phyloP scores from a whole-genome alignment of 1,284 basidiomycete species.

The Cystobasidium pallidum region DNA sequence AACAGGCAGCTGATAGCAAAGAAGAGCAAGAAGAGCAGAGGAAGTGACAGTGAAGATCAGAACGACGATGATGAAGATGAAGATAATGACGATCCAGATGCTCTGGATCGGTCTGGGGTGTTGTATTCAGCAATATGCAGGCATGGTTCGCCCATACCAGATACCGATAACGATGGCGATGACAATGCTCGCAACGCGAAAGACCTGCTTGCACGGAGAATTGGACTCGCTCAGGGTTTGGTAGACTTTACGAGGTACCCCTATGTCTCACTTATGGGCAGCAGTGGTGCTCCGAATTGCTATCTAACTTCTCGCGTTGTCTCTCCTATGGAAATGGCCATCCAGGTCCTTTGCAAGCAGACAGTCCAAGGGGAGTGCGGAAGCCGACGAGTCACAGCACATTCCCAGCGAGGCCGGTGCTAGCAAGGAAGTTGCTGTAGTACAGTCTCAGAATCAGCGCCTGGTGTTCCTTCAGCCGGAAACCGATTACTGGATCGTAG shows the following conservation, averaged over 20 bases:
- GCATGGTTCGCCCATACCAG: not conserved
- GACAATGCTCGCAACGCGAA: not conserved
- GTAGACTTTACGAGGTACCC: constrained; percentile 38
- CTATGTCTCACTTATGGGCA: no score
- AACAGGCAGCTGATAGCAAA: constrained; percentile 28
- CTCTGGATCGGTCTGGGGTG: constrained; percentile 12
- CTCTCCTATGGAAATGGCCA: not conserved
- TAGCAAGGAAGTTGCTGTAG: constrained; percentile 12
- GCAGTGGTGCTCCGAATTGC: no score
- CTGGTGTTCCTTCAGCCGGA: constrained; percentile 36
- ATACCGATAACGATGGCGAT: not conserved
- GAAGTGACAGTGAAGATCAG: not conserved
- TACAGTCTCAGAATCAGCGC: constrained; percentile 32
- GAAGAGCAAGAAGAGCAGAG: constrained; percentile 5
- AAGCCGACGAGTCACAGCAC: not conserved
- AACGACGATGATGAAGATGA: constrained; percentile 9
- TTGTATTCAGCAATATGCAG: constrained; percentile 9
- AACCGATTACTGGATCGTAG: constrained; percentile 33
- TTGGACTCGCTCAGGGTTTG: constrained; percentile 43
- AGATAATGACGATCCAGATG: constrained; percentile 4
- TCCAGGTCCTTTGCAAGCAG: constrained; percentile 11
- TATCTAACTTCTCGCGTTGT: not conserved
- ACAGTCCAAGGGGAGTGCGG: not conserved
- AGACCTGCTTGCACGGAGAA: constrained; percentile 15
- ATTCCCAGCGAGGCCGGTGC: not conserved